Evolutionary conservation across 352 stramenopile species (phyloP), one percentile per base, ranked within the genome.

Genomic region (Pythium graminicola): DNA sequence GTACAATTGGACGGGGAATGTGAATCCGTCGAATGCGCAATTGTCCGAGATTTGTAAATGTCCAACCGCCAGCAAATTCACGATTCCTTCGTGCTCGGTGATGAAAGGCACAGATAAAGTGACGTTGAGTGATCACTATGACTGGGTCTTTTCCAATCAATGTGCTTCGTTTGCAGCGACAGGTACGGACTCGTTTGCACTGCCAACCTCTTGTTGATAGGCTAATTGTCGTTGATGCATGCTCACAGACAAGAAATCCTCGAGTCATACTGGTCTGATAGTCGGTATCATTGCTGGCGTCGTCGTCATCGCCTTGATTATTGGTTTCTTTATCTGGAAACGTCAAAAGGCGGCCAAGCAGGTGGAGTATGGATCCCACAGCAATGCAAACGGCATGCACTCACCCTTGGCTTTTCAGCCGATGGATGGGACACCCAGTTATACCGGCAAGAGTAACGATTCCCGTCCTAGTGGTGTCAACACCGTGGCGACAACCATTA

Each of bases 11-110:
- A 29, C 26, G 17, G 50, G 50, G 23, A 39, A 4, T 6, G 23
- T 11, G 3, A 49, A 57, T 31, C 50, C 50, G 20, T 50, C 39
- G 1, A 29, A 48, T 5, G 19, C 39, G 16, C 24, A 57, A 29
- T 42, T 42, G 38, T 1, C 16, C 11, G 38, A 57, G 50, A 40
- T 57, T 28, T 57, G 50, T 39, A 47, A 48, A 38, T 56, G 49
- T 27, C 2, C 33, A 26, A 17, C 36, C n/a, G 35, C 22, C 4
- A 19, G 10, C 36, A n/a, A 28, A 2, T 39, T 41, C 17, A 24
- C 28, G 27, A 57, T 57, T 39, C 38, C 50, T 7, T 28, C 27
- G 6, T 57, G 50, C n/a, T 57, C 50, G 35, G 10, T 57, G 14
- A 27, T 42, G 28, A 57, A 57, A 29, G 24, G 27, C 2, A 24